phyloP scores from a whole-genome alignment of 805 yeast species.

The Metschnikowia chrysomelidarum region DNA sequence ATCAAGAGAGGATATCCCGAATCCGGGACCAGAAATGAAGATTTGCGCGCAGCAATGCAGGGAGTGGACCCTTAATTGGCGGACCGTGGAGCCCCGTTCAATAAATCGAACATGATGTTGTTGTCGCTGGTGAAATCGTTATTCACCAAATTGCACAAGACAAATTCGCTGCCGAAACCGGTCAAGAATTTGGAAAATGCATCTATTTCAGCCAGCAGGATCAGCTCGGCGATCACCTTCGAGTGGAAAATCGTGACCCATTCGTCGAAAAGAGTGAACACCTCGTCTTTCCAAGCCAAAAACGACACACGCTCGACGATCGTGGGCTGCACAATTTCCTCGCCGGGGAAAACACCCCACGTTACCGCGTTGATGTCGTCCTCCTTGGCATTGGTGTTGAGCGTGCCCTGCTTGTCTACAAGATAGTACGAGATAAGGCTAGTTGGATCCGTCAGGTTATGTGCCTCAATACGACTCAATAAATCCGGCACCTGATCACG shows the following conservation, averaged over 20 bases:
- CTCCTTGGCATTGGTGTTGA: constrained; percentile 66
- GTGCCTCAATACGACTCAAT: constrained; percentile 40
- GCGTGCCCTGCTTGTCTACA: constrained; percentile 55
- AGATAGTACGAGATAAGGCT: constrained; percentile 72
- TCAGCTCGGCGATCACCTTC: constrained; percentile 32
- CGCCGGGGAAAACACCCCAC: constrained; percentile 95
- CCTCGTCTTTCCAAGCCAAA: constrained; percentile 97
- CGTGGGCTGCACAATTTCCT: constrained; percentile 92
- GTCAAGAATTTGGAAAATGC: constrained; percentile 43
- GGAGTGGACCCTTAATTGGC: constrained; percentile 1
- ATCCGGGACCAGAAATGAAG: constrained; percentile 11
- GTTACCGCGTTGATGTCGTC: constrained; percentile 92
- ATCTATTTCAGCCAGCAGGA: constrained; percentile 28
- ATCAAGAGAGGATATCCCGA: not conserved
- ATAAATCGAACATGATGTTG: constrained; percentile 54
- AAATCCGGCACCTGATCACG: constrained; percentile 41
- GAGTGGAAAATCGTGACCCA: constrained; percentile 62
- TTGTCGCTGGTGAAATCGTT: constrained; percentile 66
- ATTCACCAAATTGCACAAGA: constrained; percentile 85
- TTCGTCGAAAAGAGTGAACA: constrained; percentile 75
- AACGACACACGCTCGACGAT: constrained; percentile 90
- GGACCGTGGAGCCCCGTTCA: constrained; percentile 28
- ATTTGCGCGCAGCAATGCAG: constrained; percentile 10
- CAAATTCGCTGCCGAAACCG: constrained; percentile 54
- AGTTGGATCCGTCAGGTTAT: constrained; percentile 39